phyloP scores from a whole-genome alignment of 495 filamentous ascomycete genomes.

The Xylaria scruposa region DNA sequence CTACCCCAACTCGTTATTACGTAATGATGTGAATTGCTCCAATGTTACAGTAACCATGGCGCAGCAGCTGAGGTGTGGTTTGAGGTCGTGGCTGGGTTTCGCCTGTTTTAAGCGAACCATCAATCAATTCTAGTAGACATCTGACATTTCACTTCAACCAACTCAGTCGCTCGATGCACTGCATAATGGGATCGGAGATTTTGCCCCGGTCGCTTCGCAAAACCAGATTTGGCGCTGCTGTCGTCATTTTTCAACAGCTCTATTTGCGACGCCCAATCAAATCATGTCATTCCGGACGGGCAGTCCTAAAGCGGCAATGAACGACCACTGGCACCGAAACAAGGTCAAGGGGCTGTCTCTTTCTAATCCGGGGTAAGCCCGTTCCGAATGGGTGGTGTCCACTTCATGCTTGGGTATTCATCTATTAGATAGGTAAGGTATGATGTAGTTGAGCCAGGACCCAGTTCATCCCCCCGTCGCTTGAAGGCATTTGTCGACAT shows the following conservation, averaged over 20 bases:
- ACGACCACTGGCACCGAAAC: constrained; percentile 23
- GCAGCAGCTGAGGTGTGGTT: not conserved
- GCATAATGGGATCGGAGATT: constrained; percentile 15
- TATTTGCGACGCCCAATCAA: constrained; percentile 31
- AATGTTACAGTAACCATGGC: not conserved
- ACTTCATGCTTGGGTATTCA: constrained; percentile 9
- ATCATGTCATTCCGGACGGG: constrained; percentile 14
- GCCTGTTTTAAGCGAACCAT: not conserved
- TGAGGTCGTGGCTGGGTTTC: not conserved
- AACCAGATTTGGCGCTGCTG: constrained; percentile 21
- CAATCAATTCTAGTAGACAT: no score
- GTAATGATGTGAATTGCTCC: not conserved
- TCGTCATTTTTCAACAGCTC: constrained; percentile 34
- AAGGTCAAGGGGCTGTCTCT: constrained; percentile 24
- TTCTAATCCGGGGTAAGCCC: constrained; percentile 25
- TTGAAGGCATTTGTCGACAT: not conserved
- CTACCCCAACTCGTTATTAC: not conserved
- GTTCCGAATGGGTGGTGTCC: not conserved
- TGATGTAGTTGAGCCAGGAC: constrained; percentile 33
- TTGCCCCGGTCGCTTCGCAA: constrained; percentile 1
- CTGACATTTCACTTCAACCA: not conserved
- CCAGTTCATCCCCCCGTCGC: constrained; percentile 28
- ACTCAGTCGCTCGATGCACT: not conserved
- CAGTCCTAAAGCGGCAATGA: constrained; percentile 35
- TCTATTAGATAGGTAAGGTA: constrained; percentile 16